Percentiles rank a stretch among this genome's conserved stretches.
Conservation (phyloP, 176 grass and related monocot species). For the sorghum (Sorghum bicolor) region DNA sequence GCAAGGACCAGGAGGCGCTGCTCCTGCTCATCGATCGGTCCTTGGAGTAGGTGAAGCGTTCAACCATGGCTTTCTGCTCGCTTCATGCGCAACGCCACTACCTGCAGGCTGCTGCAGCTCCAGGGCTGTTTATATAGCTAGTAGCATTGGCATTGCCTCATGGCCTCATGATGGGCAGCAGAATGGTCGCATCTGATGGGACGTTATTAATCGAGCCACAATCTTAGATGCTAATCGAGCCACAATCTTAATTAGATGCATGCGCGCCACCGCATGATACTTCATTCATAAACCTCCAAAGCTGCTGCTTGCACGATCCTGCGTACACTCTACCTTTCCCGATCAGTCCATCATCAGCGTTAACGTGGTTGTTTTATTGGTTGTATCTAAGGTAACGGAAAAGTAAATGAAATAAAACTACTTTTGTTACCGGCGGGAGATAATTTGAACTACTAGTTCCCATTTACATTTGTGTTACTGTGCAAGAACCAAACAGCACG, state of each 20-base stretch:
- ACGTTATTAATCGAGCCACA: constrained; percentile 36
- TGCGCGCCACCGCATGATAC: background rate
- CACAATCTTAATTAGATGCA: constrained; percentile 51
- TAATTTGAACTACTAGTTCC: too few species aligned
- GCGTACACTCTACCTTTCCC: background rate
- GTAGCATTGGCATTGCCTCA: background rate
- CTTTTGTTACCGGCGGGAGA: too few species aligned
- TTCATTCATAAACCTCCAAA: background rate
- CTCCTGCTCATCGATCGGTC: background rate
- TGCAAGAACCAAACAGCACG: too few species aligned
- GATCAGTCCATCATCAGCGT: background rate
- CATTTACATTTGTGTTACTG: too few species aligned
- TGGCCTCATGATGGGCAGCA: background rate
- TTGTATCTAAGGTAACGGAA: too few species aligned
- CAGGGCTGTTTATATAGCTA: constrained; percentile 19
- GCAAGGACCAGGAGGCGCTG: too few species aligned
- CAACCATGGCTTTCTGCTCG: background rate
- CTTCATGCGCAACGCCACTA: background rate
- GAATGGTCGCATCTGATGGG: background rate
- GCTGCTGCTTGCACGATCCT: background rate
- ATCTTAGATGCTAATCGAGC: constrained; percentile 47
- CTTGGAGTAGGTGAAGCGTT: background rate
- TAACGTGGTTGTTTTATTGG: too few species aligned
- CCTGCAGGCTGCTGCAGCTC: background rate
- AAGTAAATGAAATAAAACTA: too few species aligned